Conservation (phyloP, 2,329 filamentous ascomycete species). For the Paecilomyces sp. region DNA sequence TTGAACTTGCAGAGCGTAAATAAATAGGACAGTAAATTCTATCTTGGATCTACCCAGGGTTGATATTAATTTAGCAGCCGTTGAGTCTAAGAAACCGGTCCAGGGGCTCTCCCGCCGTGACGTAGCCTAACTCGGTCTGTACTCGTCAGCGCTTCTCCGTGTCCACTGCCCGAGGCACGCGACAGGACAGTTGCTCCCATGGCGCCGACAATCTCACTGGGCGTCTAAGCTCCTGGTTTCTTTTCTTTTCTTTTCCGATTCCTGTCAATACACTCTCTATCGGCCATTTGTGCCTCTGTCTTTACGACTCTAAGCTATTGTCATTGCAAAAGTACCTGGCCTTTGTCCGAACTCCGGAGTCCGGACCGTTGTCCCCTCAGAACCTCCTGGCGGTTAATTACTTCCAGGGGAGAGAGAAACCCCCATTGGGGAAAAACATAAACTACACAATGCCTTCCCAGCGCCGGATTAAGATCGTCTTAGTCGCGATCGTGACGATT, state of each 20-base stretch:
- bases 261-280: neutral
- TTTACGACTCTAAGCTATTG: neutral
- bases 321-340: neutral
- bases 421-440: neutral
- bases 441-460: conserved; percentile 55
- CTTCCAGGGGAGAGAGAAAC: neutral
- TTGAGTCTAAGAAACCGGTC: neutral
- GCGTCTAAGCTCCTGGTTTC: neutral
- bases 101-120: neutral
- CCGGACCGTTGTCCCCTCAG: neutral
- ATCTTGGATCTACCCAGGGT: neutral
- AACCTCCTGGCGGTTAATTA: neutral
- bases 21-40: neutral
- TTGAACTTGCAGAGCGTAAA: neutral
- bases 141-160: neutral
- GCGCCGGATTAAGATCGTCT: conserved; percentile 61
- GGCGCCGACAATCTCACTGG: neutral
- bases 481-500: conserved; percentile 56
- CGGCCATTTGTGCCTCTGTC: neutral
- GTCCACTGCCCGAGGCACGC: neutral
- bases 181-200: neutral
- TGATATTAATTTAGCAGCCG: too few relatives aligned
- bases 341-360: neutral
- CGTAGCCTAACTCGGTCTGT: neutral
- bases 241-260: neutral